Conservation (phyloP, 345 rosid species). For the Citrus australasica region DNA sequence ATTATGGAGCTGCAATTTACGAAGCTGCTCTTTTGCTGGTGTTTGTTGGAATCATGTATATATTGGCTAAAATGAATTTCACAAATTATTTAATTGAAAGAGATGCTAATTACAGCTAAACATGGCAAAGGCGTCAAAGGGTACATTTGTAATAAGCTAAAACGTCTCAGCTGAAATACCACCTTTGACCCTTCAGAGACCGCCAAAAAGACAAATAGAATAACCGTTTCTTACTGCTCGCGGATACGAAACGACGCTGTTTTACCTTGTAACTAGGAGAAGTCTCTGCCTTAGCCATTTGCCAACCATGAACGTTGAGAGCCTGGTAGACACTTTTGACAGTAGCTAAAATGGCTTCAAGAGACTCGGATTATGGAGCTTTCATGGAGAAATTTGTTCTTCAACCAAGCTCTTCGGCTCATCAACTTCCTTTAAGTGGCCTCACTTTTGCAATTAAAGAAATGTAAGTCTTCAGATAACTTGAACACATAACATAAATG, state of each 20-base stretch:
- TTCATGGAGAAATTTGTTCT: slow-evolving; percentile 71
- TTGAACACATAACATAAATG: not conserved
- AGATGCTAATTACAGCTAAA: too few species aligned
- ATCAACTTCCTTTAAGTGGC: slow-evolving; percentile 49
- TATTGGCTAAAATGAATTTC: too few species aligned
- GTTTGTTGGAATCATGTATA: too few species aligned
- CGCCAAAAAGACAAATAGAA: not conserved
- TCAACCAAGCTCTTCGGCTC: slow-evolving; percentile 43
- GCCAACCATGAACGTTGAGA: not conserved
- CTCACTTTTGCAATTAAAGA: slow-evolving; percentile 90
- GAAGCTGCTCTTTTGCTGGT: too few species aligned
- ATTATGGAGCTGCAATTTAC: too few species aligned
- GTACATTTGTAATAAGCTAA: not conserved
- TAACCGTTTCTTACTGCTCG: not conserved
- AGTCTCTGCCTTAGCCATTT: not conserved
- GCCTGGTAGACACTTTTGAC: not conserved
- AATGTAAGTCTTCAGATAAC: slow-evolving; percentile 44
- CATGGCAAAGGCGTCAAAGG: not conserved
- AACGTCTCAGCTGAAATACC: not conserved
- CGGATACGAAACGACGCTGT: not conserved
- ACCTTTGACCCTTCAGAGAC: not conserved
- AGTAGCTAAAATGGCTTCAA: slow-evolving; percentile 37
- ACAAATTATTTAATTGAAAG: too few species aligned
- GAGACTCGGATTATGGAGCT: slow-evolving; percentile 60
- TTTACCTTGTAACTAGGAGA: not conserved